Conservation (phyloP, 2,329 filamentous ascomycete species). For the Sporothrix variecibatus region DNA sequence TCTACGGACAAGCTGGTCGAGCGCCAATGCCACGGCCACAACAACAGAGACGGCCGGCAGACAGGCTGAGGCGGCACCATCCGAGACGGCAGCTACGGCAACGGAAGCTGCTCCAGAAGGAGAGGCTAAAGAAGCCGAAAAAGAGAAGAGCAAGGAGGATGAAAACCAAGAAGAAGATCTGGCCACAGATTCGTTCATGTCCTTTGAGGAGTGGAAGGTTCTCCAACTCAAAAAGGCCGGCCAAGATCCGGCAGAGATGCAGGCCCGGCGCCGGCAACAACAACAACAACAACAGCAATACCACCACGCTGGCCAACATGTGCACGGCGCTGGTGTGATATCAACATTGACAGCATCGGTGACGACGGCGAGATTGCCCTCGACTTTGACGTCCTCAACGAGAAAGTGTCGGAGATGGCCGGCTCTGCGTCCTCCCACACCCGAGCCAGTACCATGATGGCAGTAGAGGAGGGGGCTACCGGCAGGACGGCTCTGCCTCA, state of each 20-base stretch:
- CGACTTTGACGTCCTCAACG: conserved; percentile 54
- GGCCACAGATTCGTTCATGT: conserved; percentile 71
- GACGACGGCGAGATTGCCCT: conserved; percentile 82
- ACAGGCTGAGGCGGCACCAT: conserved; percentile 20
- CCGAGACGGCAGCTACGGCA: conserved; percentile 12
- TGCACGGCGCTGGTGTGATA: conserved; percentile 52
- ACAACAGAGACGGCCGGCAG: conserved; percentile 14
- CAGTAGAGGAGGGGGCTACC: conserved; percentile 35
- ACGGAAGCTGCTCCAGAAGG: background rate
- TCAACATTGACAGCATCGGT: conserved; percentile 68
- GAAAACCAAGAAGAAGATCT: conserved; percentile 50
- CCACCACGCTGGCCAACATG: conserved; percentile 5
- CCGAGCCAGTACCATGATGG: conserved; percentile 32
- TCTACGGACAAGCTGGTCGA: conserved; percentile 62
- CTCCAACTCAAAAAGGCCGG: conserved; percentile 85
- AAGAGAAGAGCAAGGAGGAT: conserved; percentile 19
- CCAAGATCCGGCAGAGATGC: conserved; percentile 68
- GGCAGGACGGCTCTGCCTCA: conserved; percentile 21
- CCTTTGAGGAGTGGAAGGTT: conserved; percentile 98
- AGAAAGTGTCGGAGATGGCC: conserved; percentile 47
- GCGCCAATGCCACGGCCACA: conserved; percentile 33
- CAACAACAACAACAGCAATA: conserved; percentile 14
- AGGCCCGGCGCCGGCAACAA: conserved; percentile 61
- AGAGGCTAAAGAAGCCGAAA: conserved; percentile 32
- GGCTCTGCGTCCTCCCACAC: conserved; percentile 36